Base-by-base conservation (phyloP, 2,329 filamentous ascomycete species). In the Claviceps purpurea region DNA sequence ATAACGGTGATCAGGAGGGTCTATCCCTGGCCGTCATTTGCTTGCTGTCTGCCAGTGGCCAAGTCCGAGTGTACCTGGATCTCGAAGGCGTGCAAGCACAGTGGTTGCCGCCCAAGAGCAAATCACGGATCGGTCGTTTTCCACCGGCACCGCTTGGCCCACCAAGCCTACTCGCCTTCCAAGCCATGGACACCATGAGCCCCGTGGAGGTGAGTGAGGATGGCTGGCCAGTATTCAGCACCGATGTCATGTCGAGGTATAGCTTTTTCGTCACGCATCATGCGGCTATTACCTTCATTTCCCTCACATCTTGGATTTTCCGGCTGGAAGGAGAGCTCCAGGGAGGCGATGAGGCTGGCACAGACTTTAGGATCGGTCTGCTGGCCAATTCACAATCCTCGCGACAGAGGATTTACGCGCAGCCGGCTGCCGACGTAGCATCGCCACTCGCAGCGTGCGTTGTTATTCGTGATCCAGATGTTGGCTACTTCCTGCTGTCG, bases 401-500 rank as follows among this genome's bases (percentile, higher is more conserved):
- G 18, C 71, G 78, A 51, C 77, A 84, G 50, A 70, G 78, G 50
- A 67, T 84, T 24, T 81, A 77, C 62, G 77, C 74, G 1, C 77
- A 78, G 59, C 67, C 71, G 18, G 66, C 69, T 7, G 70, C 72
- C 18, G 71, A 76, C 46, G 68, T 69, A 44, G 63, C 65, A 10
- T 64, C 71, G n/a, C 70, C 75, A 14, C 67, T 84, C 41, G 73
- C 78, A 16, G 78, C 78, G 13, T 71, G 73, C 52, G 70, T 72
- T 42, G 70, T 75, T 7, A 72, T 84, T 51, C 71, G 71, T 22
- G 80, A 84, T 56, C 77, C 79, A 2, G 81, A 84, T 60, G 70
- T 84, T 24, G 81, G 81, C 51, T 82, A 83, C 58, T 79, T 83
- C 50, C 64, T 84, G 11, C 68, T 84, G 24, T 82, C 80, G 7